These are phyloP conservation scores for Lyophyllum shimeji DNA, from an alignment of 768 basidiomycete species.

Conservation along the genomic window DNA sequence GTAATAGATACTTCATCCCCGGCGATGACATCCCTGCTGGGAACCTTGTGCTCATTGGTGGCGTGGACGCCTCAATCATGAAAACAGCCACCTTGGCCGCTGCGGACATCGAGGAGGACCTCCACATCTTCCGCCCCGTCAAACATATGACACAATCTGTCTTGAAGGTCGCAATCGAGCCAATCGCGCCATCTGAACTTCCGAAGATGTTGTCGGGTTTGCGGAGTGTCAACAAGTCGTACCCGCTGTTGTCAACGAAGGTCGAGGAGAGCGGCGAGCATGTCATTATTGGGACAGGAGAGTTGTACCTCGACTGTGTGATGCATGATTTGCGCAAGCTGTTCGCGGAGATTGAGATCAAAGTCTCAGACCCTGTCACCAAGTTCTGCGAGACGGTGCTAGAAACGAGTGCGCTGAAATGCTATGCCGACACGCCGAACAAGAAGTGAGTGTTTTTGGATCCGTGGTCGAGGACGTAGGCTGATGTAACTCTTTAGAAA, in stretches of 20 bases:
- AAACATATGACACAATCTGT: constrained; percentile 97
- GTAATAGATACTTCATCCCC: constrained; percentile 81
- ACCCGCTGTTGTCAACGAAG: constrained; percentile 91
- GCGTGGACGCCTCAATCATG: constrained; percentile 91
- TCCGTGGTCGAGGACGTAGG: not conserved
- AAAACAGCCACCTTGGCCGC: constrained; percentile 91
- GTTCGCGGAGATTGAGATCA: constrained; percentile 99
- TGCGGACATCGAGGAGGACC: constrained; percentile 74
- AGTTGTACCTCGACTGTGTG: constrained; percentile 94
- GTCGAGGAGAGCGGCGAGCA: constrained; percentile 99
- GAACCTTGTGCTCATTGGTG: constrained; percentile 89
- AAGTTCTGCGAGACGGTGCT: constrained; percentile 98
- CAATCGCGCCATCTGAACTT: constrained; percentile 94
- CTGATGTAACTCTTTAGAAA: constrained; percentile 61
- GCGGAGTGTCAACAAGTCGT: constrained; percentile 96
- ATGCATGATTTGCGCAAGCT: constrained; percentile 92
- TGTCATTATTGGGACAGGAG: constrained; percentile 94
- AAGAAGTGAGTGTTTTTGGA: constrained; percentile 72
- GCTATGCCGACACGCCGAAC: constrained; percentile 99
- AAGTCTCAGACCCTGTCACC: constrained; percentile 98
- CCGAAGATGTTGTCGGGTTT: constrained; percentile 98
- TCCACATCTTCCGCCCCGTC: constrained; percentile 94
- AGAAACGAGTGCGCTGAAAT: constrained; percentile 96
- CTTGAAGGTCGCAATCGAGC: constrained; percentile 97
- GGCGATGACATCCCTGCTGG: constrained; percentile 88